These are phyloP conservation scores for Neltuma alba DNA, from an alignment of 306 rosid genomes.

Conservation along the genomic window DNA sequence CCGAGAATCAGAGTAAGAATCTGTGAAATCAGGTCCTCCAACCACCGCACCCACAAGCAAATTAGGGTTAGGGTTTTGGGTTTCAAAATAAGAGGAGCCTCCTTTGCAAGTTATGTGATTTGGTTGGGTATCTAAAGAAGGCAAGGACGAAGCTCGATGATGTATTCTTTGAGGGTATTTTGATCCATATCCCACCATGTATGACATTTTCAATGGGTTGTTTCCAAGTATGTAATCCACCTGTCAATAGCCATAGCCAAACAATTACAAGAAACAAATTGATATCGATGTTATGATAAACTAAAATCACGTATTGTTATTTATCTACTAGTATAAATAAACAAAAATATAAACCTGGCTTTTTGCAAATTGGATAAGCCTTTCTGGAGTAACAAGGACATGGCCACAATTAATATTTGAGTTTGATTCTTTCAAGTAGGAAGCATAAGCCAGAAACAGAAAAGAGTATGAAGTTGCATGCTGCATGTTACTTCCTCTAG, in stretches of 20 bases:
- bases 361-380: constrained; percentile 41
- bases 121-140: constrained; percentile 40
- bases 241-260: constrained; percentile 28
- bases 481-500: constrained; percentile 59
- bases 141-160: constrained; percentile 59
- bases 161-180: constrained; percentile 58
- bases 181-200: constrained; percentile 68
- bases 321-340: no score
- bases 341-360: constrained; percentile 42
- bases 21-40: constrained; percentile 58
- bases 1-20: constrained; percentile 56
- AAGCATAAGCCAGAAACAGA: constrained; percentile 52
- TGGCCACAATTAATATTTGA: constrained; percentile 42
- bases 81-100: constrained; percentile 45
- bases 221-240: constrained; percentile 67
- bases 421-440: constrained; percentile 30
- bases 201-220: constrained; percentile 65
- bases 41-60: constrained; percentile 58
- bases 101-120: constrained; percentile 37
- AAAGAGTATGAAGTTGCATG: constrained; percentile 54
- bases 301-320: no score
- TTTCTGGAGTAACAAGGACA: constrained; percentile 35
- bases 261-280: no score
- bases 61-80: constrained; percentile 51
- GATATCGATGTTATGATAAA: no score